Evolutionary conservation across 2,329 filamentous ascomycete species (phyloP), one percentile per base, ranked within the genome.

Genomic region (Aspergillus hiratsukae): DNA sequence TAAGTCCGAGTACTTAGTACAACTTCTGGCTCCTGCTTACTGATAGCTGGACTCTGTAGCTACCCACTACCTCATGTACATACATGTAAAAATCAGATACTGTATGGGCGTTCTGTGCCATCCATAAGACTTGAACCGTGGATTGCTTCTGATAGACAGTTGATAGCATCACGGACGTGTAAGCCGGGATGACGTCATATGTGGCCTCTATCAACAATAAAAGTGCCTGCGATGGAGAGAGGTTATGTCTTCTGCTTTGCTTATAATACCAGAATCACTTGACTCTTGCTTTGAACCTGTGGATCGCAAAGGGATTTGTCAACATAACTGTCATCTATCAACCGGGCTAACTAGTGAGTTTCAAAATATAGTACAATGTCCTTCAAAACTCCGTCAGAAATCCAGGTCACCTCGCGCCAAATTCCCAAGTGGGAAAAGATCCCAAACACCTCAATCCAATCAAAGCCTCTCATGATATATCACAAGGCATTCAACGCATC

Each of bases 391-490:
- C 72, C 84, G 17, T 71, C 76, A 31, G 72, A 80, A 3, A 78
- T 89, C 55, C 74, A 73, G 29, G 75, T 88, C n/a, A 82, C 82
- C 40, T 78, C 75, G 19, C 80, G 86, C 67, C 74, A 79, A 27
- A 88, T 90, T 57, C 81, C 84, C 4, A 73, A 80, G 11, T 80
- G 85, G 69, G 69, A 72, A 27, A 73, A 77, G 4, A 78, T 84
- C 37, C 86, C 87, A 21, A 90, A 90, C 69, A 87, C 85, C 41
- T 83, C 82, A 4, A 79, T 87, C 54, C 82, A 85, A 65, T 73
- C 80, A 54, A 84, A 84, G 59, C 86, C 86, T 0, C 78, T 90
- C 27, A 68, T 88, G 48, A 84, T 89, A 68, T 89, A 89, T 72
- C 85, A 86, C 66, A 75, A 73, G 14, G 82, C 78, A 37, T 87